Evolutionary conservation across 805 yeast species (phyloP).

Genomic region (Candida maesae): DNA sequence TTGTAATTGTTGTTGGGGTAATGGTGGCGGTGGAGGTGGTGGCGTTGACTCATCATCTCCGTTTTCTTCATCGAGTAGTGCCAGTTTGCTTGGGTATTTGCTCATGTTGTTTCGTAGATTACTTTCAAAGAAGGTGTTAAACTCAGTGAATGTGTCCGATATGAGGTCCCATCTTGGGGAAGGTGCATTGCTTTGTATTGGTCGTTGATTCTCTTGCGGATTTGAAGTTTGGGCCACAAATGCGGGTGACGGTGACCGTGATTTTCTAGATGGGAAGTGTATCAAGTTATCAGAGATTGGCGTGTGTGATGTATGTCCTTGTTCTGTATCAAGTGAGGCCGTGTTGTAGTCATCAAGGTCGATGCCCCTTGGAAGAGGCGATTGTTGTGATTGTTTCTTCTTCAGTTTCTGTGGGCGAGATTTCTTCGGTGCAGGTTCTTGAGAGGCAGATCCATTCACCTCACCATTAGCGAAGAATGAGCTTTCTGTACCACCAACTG

Average conservation of each 20-base stretch:
- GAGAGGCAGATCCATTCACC: conserved; percentile 1
- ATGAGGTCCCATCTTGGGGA: conserved; percentile 17
- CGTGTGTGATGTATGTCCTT: conserved; percentile 25
- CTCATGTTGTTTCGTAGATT: conserved; percentile 20
- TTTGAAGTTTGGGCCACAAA: background rate
- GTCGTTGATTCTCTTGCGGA: background rate
- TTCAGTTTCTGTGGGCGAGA: background rate
- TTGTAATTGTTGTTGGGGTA: too few species aligned
- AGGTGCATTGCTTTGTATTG: background rate
- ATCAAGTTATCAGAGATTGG: conserved; percentile 23
- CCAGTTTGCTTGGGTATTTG: conserved; percentile 17
- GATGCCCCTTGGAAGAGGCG: background rate
- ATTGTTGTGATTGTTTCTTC: background rate
- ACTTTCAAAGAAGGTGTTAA: conserved; percentile 25
- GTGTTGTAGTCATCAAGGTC: conserved; percentile 13
- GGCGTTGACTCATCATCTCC: background rate
- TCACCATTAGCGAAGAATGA: background rate
- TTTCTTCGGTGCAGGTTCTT: background rate
- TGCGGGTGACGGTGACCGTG: conserved; percentile 10
- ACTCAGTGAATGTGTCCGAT: conserved; percentile 13
- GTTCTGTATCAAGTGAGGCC: conserved; percentile 12
- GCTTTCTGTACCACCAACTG: background rate
- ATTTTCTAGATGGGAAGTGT: conserved; percentile 12
- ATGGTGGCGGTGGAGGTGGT: too few species aligned
- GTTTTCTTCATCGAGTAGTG: conserved; percentile 13